Evolutionary conservation across 2,329 filamentous ascomycete genomes (phyloP), one percentile per base, ranked within the genome.

Genomic region (Pseudonectria buxi): DNA sequence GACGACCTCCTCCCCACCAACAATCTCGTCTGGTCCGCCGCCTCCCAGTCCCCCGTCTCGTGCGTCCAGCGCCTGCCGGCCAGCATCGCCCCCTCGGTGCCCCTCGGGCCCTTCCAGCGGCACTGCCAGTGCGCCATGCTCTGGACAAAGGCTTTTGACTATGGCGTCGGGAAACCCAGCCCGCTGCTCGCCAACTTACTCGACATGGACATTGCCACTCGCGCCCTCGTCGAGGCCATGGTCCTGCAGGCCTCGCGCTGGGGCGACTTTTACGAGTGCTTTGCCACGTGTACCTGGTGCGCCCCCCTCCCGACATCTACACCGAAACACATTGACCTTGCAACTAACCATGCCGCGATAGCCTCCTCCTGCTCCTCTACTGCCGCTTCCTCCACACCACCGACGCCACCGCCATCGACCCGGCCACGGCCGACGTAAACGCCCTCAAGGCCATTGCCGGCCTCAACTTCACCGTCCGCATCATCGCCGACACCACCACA

Each of bases 61-160:
- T 45, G 41, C 11, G 38, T 53, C 24, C 47, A 51, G 30, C 50
- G 52, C 10, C 50, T 56, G 26, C 57, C 56, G 2, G 51, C 51
- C 10, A 50, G 24, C 10, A 46, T 57, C 6, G 33, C 49, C 3
- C 47, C 55, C 6, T 52, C 54, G 4, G 51, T 59, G 5, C 52
- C 56, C 6, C 46, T 61, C 12, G 58, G 58, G 1, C 51, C 55
- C 9, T 61, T 61, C 26, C 58, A 61, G 38, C 53, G 58, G 16
- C 54, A 59, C 25, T 57, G 54, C 28, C 58, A 61, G 31, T 59
- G 55, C 22, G 58, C 58, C 26, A 57, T 61, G 37, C 55, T 61
- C 24, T 50, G 57, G 32, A 51, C 55, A 22, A 54, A 53, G 26
- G 58, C 58, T 5, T 40, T 53, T 14, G 43, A 46, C 10, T 56